phyloP scores from a whole-genome alignment of 768 basidiomycete species.

The Phlegmacium glaucopus region DNA sequence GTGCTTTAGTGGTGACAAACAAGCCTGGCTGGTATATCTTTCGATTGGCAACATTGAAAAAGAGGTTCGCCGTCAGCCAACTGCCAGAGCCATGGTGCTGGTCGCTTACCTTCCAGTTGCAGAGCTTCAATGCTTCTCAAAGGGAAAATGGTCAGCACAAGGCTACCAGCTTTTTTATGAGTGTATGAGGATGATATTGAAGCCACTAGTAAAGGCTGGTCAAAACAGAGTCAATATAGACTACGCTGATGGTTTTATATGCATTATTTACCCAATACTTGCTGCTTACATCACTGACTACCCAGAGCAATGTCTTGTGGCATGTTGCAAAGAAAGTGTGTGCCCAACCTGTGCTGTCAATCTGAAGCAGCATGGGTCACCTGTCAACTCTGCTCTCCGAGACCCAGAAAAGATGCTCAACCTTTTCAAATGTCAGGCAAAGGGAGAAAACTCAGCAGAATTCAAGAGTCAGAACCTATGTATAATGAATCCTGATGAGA shows the following conservation, averaged over 20 bases:
- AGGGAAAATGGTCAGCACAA: constrained; percentile 18
- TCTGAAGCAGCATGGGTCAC: constrained; percentile 15
- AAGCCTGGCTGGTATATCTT: constrained; percentile 40
- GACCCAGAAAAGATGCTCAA: constrained; percentile 2
- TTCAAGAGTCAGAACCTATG: constrained; percentile 15
- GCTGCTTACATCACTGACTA: constrained; percentile 36
- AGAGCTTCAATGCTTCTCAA: constrained; percentile 28
- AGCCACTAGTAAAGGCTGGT: constrained; percentile 26
- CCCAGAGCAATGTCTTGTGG: constrained; percentile 37
- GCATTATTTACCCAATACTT: constrained; percentile 30
- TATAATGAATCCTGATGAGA: constrained; percentile 23
- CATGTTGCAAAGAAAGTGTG: constrained; percentile 18
- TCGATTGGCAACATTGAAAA: constrained; percentile 36
- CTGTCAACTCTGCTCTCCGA: not conserved
- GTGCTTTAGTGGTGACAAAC: constrained; percentile 32
- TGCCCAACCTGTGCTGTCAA: constrained; percentile 15
- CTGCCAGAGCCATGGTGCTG: constrained; percentile 28
- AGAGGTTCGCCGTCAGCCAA: constrained; percentile 21
- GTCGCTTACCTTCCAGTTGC: constrained; percentile 40
- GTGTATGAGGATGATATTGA: constrained; percentile 13
- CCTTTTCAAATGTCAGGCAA: not conserved
- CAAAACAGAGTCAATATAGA: constrained; percentile 24
- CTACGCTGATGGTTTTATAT: constrained; percentile 28
- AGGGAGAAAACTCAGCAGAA: not conserved
- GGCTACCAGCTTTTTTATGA: constrained; percentile 34